Evolutionary conservation across 176 grass and related monocot species (phyloP), one percentile per base, ranked within the genome.

Genomic region (Triticum aestivum): DNA sequence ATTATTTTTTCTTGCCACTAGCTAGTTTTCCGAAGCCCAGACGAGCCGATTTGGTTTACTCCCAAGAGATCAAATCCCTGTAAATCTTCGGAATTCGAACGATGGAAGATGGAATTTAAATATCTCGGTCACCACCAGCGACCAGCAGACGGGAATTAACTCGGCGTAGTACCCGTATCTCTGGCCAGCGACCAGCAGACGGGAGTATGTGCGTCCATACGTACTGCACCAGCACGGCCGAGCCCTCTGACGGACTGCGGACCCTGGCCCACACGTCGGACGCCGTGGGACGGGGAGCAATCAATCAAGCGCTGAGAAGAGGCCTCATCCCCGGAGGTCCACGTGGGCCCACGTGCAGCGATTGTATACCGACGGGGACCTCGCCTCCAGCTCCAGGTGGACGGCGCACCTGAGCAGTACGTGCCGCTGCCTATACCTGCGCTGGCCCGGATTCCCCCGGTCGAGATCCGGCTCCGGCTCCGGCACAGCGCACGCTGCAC

Each of bases 351-450:
- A 5, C 7, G 20, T 4, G 68, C 77, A 38, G 69, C 83, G 26
- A 35, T 20, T 35, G 87, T 77, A 21, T 2, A 4, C 1, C 8
- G 39, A 4, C 2, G 65, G 82, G 82, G 69, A 32, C 82, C 77
- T 47, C 83, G 0, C 51, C 49, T 52, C 61, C 29, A 30, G 29
- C 29, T 30, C 29, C 77, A 81, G 21, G 78, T 82, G 77, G 78
- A 63, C 21, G 83, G 62, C 30, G 83, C 88, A 82, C 78, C 83
- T 63, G 78, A 32, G 23, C 23, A 75, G 72, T 59, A 75, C 68
- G 62, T 69, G 82, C 71, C 69, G 65, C 30, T 33, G 49, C 9
- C 9, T 38, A 5, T 30, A 30, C 29, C 34, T 6, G 33, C 70
- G 8, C 41, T 81, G 77, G 18, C 9, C 54, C 54, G 20, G 82